A percentile compares a stretch with the other conserved stretches of the same genome.
Conservation (phyloP, 306 rosid species). For the Quercus glauca region DNA sequence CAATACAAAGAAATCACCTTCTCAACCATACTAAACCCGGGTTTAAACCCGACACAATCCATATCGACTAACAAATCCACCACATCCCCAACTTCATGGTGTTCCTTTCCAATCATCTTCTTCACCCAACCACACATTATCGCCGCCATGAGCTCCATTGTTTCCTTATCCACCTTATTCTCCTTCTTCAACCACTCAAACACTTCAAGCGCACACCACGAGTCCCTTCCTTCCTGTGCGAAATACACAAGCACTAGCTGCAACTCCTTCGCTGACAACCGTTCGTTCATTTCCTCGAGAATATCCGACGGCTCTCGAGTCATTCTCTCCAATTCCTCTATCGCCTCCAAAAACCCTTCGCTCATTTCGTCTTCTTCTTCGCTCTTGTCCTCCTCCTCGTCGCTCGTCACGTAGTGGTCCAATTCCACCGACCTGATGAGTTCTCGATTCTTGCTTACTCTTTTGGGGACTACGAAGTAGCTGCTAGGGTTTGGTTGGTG, state of each 20-base stretch:
- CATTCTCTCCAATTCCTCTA: constrained; percentile 93
- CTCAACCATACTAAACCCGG: constrained; percentile 90
- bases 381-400: constrained; percentile 35
- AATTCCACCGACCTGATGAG: constrained; percentile 57
- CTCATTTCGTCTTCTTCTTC: constrained; percentile 59
- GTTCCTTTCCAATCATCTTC: constrained; percentile 69
- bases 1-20: constrained; percentile 92
- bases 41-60: constrained; percentile 95
- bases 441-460: constrained; percentile 40
- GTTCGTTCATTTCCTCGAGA: constrained; percentile 90
- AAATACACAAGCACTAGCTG: constrained; percentile 92
- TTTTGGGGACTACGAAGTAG: constrained; percentile 16
- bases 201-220: constrained; percentile 97
- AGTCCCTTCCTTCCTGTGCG: constrained; percentile 95
- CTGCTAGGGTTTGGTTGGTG: constrained; percentile 21
- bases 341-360: constrained; percentile 88
- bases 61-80: constrained; percentile 91
- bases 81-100: constrained; percentile 58
- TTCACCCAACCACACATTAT: constrained; percentile 92
- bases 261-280: constrained; percentile 77
- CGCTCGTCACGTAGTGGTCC: constrained; percentile 85
- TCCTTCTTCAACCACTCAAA: constrained; percentile 96
- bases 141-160: constrained; percentile 96
- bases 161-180: constrained; percentile 90
- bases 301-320: constrained; percentile 94